Evolutionary conservation across 768 basidiomycete species (phyloP), one percentile per base, ranked within the genome.

Genomic region (Psilocybe sp.): DNA sequence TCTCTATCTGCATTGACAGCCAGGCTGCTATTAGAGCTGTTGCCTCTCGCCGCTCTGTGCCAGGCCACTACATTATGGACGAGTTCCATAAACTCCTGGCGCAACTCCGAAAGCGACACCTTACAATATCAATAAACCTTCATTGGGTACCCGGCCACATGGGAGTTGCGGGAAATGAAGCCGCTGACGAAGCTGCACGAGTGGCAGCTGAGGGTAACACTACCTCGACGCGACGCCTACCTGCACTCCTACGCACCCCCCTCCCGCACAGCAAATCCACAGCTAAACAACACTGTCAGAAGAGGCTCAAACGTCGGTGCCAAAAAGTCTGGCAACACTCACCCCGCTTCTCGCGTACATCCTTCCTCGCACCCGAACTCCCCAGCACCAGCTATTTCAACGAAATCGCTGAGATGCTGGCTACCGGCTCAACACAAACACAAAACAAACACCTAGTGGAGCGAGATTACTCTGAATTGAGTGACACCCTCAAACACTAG

Each of bases 251-350:
- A 5, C 36, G 23, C n/a, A 39, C 16, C 6, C 3, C 8, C 8
- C 35, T 54, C n/a, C 53, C 49, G 9, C 32, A 37, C 40, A 54
- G 53, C 49, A 51, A 40, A 9, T 18, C 53, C 12, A 44, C 53
- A 13, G 48, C 37, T 9, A 40, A 43, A 12, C 49, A 54, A 33
- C 16, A 34, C 7, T 54, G 38, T 38, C 18, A 15, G n/a, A 9
- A 15, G 13, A 34, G 12, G 19, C n/a, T 43, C 12, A 42, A 42
- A 33, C n/a, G 14, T 9, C 14, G 11, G 31, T 19, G 28, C 11
- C 13, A 8, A 3, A 6, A 34, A n/a, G 28, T 32, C 14, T 50
- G 48, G 48, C 11, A 28, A 13, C 11, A 44, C 18, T 41, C 40
- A 9, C 10, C 40, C 9, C 40, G 40, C 8, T 41, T 10, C 40